phyloP scores from a whole-genome alignment of 495 filamentous ascomycete species.

The Daldinia loculata region DNA sequence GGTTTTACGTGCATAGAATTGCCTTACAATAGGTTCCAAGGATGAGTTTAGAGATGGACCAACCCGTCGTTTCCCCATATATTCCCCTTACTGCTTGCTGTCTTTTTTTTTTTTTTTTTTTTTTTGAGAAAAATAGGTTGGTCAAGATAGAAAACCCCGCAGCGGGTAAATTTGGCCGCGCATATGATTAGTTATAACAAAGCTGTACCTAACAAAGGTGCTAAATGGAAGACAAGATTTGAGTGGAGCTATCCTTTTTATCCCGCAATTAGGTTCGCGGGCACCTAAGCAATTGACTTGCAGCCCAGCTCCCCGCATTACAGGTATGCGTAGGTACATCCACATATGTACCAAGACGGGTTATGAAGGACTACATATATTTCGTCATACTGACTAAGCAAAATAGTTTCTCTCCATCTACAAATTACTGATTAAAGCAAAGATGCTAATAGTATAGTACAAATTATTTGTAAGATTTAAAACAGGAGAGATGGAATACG shows the following conservation, averaged over 20 bases:
- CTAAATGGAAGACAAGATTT: not conserved
- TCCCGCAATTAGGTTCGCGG: not conserved
- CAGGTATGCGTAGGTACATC: not conserved
- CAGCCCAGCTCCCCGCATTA: constrained; percentile 14
- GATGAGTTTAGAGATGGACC: not conserved
- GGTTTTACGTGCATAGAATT: not conserved
- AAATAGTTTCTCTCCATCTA: not conserved
- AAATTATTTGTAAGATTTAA: too few species aligned
- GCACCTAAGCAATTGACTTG: constrained; percentile 7
- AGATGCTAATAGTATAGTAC: too few species aligned
- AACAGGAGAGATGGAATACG: not conserved
- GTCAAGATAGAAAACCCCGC: not conserved
- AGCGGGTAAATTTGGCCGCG: not conserved
- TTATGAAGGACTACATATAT: not conserved
- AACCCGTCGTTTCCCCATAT: not conserved
- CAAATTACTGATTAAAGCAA: not conserved
- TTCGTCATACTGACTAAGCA: constrained; percentile 22
- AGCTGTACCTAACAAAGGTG: not conserved
- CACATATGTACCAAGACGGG: not conserved
- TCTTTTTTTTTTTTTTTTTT: not conserved
- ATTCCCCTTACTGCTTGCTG: too few species aligned
- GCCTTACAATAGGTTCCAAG: not conserved
- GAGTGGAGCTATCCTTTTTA: not conserved
- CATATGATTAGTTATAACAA: not conserved
- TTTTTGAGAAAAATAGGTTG: not conserved